Percentiles rank a stretch among this genome's conserved stretches.
phyloP scores from a whole-genome alignment of 306 rosid genomes.

The Glycine tomentella region DNA sequence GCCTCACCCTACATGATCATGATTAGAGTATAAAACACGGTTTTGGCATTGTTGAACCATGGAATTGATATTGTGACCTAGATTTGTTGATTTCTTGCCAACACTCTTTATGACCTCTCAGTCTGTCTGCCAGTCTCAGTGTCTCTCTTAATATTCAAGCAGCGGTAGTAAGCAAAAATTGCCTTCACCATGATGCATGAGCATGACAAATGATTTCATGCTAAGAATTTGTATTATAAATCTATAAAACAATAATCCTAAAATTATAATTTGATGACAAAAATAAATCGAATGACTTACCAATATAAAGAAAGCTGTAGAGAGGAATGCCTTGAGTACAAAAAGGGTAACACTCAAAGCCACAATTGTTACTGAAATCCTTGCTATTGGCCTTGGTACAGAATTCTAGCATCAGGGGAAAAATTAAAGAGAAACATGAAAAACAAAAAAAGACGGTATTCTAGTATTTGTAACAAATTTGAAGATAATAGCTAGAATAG shows the following conservation, averaged over 20 bases:
- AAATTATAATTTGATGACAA: constrained; percentile 13
- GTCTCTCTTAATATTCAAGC: not conserved
- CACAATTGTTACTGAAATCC: constrained; percentile 63
- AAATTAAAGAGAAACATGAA: constrained; percentile 26
- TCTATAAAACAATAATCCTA: constrained; percentile 11
- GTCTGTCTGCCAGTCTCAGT: not conserved
- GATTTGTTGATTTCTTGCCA: not conserved
- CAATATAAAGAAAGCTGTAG: constrained; percentile 53
- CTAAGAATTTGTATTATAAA: constrained; percentile 10
- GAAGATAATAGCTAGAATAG: constrained; percentile 8
- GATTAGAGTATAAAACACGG: not conserved
- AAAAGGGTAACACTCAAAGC: constrained; percentile 65
- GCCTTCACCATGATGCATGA: constrained; percentile 4
- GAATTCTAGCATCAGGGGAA: constrained; percentile 40
- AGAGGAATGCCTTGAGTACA: constrained; percentile 63
- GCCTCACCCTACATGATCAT: not conserved
- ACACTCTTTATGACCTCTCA: not conserved
- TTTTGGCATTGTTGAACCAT: constrained; percentile 19
- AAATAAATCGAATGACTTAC: constrained; percentile 43
- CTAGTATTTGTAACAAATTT: constrained; percentile 16
- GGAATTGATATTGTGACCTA: not conserved
- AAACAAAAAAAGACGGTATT: not conserved
- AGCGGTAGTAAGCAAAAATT: not conserved
- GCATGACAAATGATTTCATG: constrained; percentile 26
- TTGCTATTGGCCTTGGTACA: constrained; percentile 58